phyloP scores from a whole-genome alignment of 352 stramenopile species.

The Globisporangium viniferum region DNA sequence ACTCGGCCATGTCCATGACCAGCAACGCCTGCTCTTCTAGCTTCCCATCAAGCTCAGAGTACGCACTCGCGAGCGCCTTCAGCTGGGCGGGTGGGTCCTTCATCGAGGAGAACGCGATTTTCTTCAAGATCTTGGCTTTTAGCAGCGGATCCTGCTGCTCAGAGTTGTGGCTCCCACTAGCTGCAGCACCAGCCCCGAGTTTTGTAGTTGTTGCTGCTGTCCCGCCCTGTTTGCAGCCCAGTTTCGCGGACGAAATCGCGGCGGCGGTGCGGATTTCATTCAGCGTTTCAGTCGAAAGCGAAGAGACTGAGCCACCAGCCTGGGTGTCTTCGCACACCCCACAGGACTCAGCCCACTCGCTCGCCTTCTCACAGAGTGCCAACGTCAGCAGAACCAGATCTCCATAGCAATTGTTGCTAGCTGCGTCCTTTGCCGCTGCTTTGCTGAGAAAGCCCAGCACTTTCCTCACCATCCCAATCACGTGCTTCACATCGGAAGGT shows the following conservation, averaged over 20 bases:
- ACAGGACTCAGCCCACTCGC: slow-evolving; percentile 40
- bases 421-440: slow-evolving; percentile 10
- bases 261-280: slow-evolving; percentile 54
- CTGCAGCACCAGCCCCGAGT: neutral
- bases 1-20: slow-evolving; percentile 84
- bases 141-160: slow-evolving; percentile 40
- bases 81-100: slow-evolving; percentile 58
- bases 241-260: slow-evolving; percentile 57
- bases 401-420: slow-evolving; percentile 22
- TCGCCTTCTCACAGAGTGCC: slow-evolving; percentile 41
- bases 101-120: slow-evolving; percentile 61
- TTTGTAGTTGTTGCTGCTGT: slow-evolving; percentile 9
- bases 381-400: slow-evolving; percentile 60
- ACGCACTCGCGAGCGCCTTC: slow-evolving; percentile 48
- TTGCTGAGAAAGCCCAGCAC: slow-evolving; percentile 24
- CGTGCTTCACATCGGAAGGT: slow-evolving; percentile 17
- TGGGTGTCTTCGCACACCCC: slow-evolving; percentile 37
- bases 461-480: slow-evolving; percentile 22
- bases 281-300: slow-evolving; percentile 22
- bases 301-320: slow-evolving; percentile 11
- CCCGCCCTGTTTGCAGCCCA: slow-evolving; percentile 31
- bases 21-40: slow-evolving; percentile 61
- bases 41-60: slow-evolving; percentile 53
- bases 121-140: slow-evolving; percentile 60
- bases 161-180: slow-evolving; percentile 28